Evolutionary conservation across 139 green algal genomes (phyloP), one percentile per base, ranked within the genome.

Genomic region (Zygnema circumcarinatum): DNA sequence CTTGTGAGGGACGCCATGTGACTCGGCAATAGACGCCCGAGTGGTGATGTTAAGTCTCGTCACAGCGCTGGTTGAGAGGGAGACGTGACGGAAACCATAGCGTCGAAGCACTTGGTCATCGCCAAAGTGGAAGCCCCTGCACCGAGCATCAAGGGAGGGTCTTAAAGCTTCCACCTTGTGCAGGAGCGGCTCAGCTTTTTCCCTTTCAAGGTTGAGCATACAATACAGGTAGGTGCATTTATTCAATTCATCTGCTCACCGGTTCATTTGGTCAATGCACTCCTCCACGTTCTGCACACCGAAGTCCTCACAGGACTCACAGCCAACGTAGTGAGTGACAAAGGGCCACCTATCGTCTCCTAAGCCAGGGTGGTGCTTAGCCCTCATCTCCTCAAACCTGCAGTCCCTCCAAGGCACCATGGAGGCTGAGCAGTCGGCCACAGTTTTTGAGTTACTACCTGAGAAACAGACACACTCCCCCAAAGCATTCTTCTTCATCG

Each of bases 381-480:
- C 62, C 62, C 74, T 87, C 56, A 87, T 54, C 32, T 87, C 81
- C 81, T 87, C 81, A 33, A 54, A 87, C 81, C 81, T 87, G 81
- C 2, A 33, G n/a, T n/a, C n/a, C n/a, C n/a, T n/a, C n/a, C n/a
- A n/a, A n/a, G n/a, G n/a, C n/a, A n/a, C n/a, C n/a, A n/a, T n/a
- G n/a, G n/a, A n/a, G n/a, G n/a, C n/a, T n/a, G n/a, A n/a, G n/a
- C n/a, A n/a, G n/a, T n/a, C n/a, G n/a, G n/a, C n/a, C n/a, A n/a
- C n/a, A n/a, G n/a, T n/a, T n/a, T n/a, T n/a, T n/a, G n/a, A n/a
- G n/a, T n/a, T n/a, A n/a, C n/a, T n/a, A n/a, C n/a, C n/a, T n/a
- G n/a, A n/a, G n/a, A n/a, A n/a, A n/a, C n/a, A n/a, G n/a, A n/a
- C n/a, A n/a, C n/a, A n/a, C n/a, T n/a, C n/a, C n/a, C n/a, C n/a